These are phyloP conservation scores for Cicer yamashitae DNA, from an alignment of 306 rosid genomes.

Conservation along the genomic window DNA sequence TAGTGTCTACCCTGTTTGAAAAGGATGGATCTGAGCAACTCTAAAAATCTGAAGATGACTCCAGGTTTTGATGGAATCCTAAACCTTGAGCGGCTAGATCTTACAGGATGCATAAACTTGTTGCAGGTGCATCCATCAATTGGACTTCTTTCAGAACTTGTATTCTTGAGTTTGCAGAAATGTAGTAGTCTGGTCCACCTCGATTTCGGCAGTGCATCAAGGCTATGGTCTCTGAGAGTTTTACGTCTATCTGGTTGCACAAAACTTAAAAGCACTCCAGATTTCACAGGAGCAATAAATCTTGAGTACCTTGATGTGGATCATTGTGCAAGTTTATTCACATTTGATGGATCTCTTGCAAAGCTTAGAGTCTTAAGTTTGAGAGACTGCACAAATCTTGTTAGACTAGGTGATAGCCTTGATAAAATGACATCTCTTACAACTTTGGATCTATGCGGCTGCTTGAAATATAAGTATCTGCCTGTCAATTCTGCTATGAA, in stretches of 20 bases:
- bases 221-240: background rate
- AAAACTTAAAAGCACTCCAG: background rate
- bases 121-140: background rate
- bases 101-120: slow-evolving; percentile 25
- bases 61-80: slow-evolving; percentile 9
- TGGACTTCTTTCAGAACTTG: background rate
- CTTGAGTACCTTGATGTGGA: slow-evolving; percentile 21
- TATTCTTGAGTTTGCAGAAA: slow-evolving; percentile 1
- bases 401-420: background rate
- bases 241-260: slow-evolving; percentile 13
- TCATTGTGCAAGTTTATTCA: background rate
- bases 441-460: background rate
- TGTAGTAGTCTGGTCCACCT: background rate
- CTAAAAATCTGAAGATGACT: background rate
- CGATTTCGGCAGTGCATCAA: background rate
- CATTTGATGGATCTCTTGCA: background rate
- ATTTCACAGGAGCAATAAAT: background rate
- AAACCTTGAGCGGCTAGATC: slow-evolving; percentile 18
- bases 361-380: background rate
- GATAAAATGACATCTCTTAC: background rate
- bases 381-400: slow-evolving; percentile 21
- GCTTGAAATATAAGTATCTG: background rate
- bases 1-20: background rate
- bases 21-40: slow-evolving; percentile 27
- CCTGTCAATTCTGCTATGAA: background rate